Evolutionary conservation across 768 basidiomycete genomes (phyloP).

Genomic region (Suillus luteus): DNA sequence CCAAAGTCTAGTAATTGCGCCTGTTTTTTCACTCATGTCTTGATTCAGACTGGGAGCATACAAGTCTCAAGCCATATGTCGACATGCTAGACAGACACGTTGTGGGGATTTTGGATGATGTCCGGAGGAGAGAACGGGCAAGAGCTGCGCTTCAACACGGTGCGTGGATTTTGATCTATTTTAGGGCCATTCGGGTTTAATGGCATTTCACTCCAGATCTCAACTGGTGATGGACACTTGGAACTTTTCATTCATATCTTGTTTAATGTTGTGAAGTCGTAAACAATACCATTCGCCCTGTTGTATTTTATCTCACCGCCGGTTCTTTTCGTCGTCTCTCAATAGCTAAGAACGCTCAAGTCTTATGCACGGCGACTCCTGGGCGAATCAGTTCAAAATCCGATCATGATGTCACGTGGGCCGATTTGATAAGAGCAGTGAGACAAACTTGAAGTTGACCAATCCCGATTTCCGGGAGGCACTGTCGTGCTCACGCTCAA

Average conservation of each 20-base stretch:
- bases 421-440: background rate
- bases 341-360: background rate
- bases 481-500: constrained; percentile 3
- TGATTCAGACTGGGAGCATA: constrained; percentile 75
- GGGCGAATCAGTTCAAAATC: too few species aligned
- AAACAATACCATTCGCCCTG: background rate
- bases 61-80: constrained; percentile 86
- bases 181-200: background rate
- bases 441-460: background rate
- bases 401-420: background rate
- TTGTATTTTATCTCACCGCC: background rate
- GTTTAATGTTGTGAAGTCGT: background rate
- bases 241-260: constrained; percentile 1
- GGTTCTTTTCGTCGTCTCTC: background rate
- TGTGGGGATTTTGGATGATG: constrained; percentile 33
- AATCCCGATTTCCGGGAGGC: background rate
- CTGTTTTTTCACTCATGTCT: constrained; percentile 9
- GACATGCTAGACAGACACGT: constrained; percentile 83
- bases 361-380: too few species aligned
- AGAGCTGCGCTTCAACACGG: constrained; percentile 16
- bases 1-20: background rate
- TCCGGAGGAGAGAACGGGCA: constrained; percentile 25
- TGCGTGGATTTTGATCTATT: constrained; percentile 13
- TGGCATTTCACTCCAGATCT: constrained; percentile 20
- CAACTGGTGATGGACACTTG: constrained; percentile 24